These are phyloP conservation scores for Paecilomyces sp. DNA, from an alignment of 2,329 filamentous ascomycete genomes.

Conservation along the genomic window DNA sequence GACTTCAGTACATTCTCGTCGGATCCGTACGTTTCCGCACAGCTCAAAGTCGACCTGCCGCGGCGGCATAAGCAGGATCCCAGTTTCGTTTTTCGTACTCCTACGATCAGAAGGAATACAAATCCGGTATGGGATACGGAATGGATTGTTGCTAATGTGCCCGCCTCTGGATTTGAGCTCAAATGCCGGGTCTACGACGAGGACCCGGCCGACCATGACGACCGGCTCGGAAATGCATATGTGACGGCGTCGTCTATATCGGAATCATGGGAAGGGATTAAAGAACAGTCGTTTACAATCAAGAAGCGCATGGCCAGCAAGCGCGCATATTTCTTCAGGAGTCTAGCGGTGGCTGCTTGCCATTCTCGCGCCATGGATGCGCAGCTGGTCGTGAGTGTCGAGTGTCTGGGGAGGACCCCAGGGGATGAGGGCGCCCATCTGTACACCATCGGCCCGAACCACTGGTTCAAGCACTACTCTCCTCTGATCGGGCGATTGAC, in stretches of 20 bases:
- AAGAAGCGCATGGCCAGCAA: conserved; percentile 80
- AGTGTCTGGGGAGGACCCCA: conserved; percentile 69
- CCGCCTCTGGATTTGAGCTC: conserved; percentile 69
- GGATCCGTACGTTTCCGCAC: conserved; percentile 74
- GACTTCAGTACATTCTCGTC: conserved; percentile 72
- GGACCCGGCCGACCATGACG: conserved; percentile 77
- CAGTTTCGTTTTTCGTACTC: conserved; percentile 64
- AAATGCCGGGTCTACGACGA: conserved; percentile 89
- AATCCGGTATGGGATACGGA: conserved; percentile 76
- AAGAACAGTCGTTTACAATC: conserved; percentile 58
- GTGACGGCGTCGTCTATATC: conserved; percentile 55
- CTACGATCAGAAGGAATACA: conserved; percentile 63
- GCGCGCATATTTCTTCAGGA: conserved; percentile 70
- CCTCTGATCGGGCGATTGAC: conserved; percentile 79
- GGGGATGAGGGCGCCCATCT: conserved; percentile 56
- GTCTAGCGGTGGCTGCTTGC: conserved; percentile 56
- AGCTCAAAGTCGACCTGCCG: conserved; percentile 63
- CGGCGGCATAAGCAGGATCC: conserved; percentile 83
- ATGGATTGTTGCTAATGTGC: conserved; percentile 85
- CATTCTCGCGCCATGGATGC: conserved; percentile 62
- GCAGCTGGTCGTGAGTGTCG: conserved; percentile 62
- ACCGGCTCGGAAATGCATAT: conserved; percentile 80
- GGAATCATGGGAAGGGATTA: conserved; percentile 62
- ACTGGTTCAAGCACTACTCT: conserved; percentile 78
- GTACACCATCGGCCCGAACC: conserved; percentile 72